Evolutionary conservation across 345 rosid species (phyloP), one percentile per base, ranked within the genome.

Genomic region (Kandelia obovata): DNA sequence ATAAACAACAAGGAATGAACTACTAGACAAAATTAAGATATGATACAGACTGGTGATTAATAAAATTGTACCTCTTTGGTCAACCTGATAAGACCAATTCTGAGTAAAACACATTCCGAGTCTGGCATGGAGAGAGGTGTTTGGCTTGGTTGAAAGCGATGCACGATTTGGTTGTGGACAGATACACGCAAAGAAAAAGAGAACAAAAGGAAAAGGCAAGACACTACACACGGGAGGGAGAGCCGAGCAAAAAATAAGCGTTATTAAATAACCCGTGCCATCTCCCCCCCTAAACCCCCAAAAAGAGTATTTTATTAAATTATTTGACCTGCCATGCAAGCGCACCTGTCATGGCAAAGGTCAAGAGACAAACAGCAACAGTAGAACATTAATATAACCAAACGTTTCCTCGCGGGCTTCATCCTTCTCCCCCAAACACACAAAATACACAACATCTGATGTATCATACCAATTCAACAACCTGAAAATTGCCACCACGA

Each of bases 341-440:
- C 80, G 71, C 80, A 77, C 80, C 80, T 39, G 71, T 28, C 80
- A 72, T 77, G 80, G 80, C 80, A 77, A 77, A 77, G 77, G 80
- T 20, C 80, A 6, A 15, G 20, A 1, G 25, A 60, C 35, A 53
- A 52, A 53, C 32, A 31, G 11, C 27, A 20, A 31, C 60, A 55
- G 26, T 7, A 21, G 5, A n/a, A 66, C 53, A 55, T 27, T 6
- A 47, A 49, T 21, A 20, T 27, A 23, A 53, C 61, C 70, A 55
- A 21, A 55, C 13, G 15, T 32, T 51, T 53, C 28, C 19, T 37
- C 51, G 20, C 4, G n/a, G 1, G 6, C 15, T 16, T 1, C 53
- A 46, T 28, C 57, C 53, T 10, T 39, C 15, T 39, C 13, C 2
- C 2, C 16, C 37, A 39, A 39, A 10, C 15, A 37, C 46, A 37